A percentile compares a stretch with the other conserved stretches of the same genome.
These are phyloP conservation scores for Talaromyces stipitatus DNA, from an alignment of 495 filamentous ascomycete genomes.

Conservation along the genomic window DNA sequence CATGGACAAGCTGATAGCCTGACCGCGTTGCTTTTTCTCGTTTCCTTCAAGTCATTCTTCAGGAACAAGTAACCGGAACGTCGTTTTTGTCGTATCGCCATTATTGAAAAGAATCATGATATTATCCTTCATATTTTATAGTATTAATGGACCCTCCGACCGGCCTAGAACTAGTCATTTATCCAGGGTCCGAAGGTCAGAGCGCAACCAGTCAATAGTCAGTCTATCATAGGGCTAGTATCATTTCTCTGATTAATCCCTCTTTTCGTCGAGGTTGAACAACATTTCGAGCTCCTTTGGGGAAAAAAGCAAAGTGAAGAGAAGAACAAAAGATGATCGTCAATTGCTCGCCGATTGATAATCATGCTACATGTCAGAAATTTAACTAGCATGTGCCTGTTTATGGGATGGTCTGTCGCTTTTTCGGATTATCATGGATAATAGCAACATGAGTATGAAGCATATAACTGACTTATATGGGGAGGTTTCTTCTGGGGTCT, in stretches of 20 bases:
- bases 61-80: background rate
- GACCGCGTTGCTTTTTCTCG: no score
- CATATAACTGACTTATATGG: background rate
- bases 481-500: background rate
- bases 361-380: background rate
- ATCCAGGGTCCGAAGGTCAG: background rate
- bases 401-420: background rate
- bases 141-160: background rate
- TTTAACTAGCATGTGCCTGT: background rate
- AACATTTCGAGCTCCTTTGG: background rate
- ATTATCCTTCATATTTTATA: background rate
- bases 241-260: no score
- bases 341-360: background rate
- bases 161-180: background rate
- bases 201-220: background rate
- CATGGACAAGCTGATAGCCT: background rate
- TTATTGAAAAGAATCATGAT: background rate
- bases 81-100: background rate
- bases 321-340: background rate
- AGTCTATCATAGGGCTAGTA: background rate
- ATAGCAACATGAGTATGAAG: no score
- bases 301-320: background rate
- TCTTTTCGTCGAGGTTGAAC: background rate
- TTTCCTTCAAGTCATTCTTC: background rate
- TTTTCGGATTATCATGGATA: background rate